Base-by-base conservation (phyloP, 2,329 filamentous ascomycete genomes). In the Stachybotrys echinatus region DNA sequence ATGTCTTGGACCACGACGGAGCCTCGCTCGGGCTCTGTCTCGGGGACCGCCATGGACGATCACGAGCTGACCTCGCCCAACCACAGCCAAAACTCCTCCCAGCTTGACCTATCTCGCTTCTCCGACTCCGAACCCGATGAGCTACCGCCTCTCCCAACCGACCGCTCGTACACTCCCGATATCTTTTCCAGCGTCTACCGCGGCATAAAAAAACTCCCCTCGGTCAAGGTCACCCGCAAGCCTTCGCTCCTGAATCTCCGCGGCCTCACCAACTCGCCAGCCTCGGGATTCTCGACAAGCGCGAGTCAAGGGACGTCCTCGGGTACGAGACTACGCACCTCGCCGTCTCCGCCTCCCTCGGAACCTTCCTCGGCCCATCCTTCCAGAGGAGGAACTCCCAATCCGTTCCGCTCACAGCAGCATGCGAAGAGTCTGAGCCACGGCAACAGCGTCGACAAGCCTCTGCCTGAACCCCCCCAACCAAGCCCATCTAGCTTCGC, bases 401-500 rank as follows among this genome's bases (percentile, higher is more conserved):
- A 53, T 42, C 40, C 51, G 23, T 50, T 47, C 49, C 49, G 61
- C 42, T 54, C 49, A 18, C 54, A 61, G 44, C 70, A 77, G 66
- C 77, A 82, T 81, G 78, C 67, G 51, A 71, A 76, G 55, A 76
- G 73, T 57, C 53, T 80, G 62, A 83, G 74, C 55, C 65, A 82
- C 46, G 77, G 80, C 59, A 69, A 76, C 51, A 82, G 78, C 57
- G 77, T 83, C 54, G 73, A 74, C 57, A 83, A 83, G 62, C 79
- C 80, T 45, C 63, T 83, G 20, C 80, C 79, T 34, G 72, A 75
- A 52, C 71, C 61, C n/a, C 47, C 48, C 23, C 52, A 52, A 50
- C 47, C 49, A 23, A 55, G 56, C 45, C 58, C 56, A 45, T 52
- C 55, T 58, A 65, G 50, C 54, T 53, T 27, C 46, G 39, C 49